Evolutionary conservation across 208 protist genomes (phyloP).

Genomic region (Leishmania tropica): DNA sequence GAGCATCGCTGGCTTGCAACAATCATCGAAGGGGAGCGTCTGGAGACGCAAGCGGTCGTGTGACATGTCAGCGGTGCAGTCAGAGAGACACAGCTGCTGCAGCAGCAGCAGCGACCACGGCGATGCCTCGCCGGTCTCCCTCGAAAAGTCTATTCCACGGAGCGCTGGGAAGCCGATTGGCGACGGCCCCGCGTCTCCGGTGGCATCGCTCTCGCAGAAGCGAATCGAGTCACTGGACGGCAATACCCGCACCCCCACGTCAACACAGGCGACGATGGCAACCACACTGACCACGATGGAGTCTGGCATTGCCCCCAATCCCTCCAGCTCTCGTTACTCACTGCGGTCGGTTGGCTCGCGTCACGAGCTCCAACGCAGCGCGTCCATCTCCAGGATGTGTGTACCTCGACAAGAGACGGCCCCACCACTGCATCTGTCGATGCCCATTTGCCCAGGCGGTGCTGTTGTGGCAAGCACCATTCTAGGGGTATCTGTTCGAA

Average conservation of each 20-base stretch:
- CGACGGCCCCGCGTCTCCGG: not conserved
- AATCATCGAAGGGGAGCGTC: not conserved
- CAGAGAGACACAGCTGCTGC: not conserved
- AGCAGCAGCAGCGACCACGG: not conserved
- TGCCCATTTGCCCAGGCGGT: not conserved
- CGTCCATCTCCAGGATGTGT: not conserved
- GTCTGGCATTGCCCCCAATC: not conserved
- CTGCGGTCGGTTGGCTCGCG: not conserved
- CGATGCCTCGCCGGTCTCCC: conserved; percentile 7
- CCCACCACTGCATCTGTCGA: not conserved
- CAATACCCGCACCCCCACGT: not conserved
- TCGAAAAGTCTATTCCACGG: not conserved
- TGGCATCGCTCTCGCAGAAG: not conserved
- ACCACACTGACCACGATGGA: not conserved
- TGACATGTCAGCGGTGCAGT: not conserved
- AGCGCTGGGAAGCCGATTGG: not conserved
- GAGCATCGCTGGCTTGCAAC: not conserved
- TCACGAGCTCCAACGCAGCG: not conserved
- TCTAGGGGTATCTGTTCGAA: not conserved
- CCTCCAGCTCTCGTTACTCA: not conserved
- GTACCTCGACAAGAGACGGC: not conserved
- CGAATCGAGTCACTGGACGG: not conserved
- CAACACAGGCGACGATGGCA: not conserved
- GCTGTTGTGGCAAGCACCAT: not conserved
- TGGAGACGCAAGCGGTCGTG: not conserved